Base-by-base conservation (phyloP, 192 early-diverging fungal genomes). In the Helicostylum pulchrum region DNA sequence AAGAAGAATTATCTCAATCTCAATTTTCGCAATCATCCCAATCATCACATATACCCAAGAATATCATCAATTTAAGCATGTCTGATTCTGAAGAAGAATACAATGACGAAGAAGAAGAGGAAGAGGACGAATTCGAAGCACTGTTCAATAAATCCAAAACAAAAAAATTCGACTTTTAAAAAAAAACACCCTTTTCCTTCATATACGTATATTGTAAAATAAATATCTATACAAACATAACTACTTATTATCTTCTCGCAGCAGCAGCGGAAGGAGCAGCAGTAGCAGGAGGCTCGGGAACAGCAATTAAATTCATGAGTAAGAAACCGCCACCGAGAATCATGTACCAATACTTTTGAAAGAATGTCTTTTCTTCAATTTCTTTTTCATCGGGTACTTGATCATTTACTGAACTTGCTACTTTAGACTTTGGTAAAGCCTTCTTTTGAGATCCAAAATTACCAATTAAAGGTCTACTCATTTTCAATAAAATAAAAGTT, bases 291-390 rank as follows among this genome's bases (percentile, higher is more conserved):
- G 43, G 4, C 9, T 42, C 20, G 21, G 57, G 44, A 46, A 34
- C 26, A 39, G 26, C 58, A 20, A 10, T 12, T 20, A 51, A 10
- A 5, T 47, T 39, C 45, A 68, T 43, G 8, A 68, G 45, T 7
- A 64, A 4, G 17, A 64, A 53, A 19, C 14, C 45, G 17, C n/a
- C 48, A 26, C n/a, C 53, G 4, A 70, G 15, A 10, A 64, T 36
- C n/a, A 59, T 19, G 26, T 65, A 66, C 72, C 72, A 74, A 30
- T 74, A 69, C 57, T 74, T 74, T 52, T 68, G 72, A 59, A 69
- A 69, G 15, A 74, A 74, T 19, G 72, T 58, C 20, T 74, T 68
- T 43, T 74, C 72, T 31, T 68, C 67, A 49, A 56, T 45, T 9
- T 21, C 56, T 12, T 64, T 53, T n/a, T 64, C 62, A 4, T 49